Base-by-base conservation (phyloP, 805 yeast species). In the Zygosaccharomyces siamensis region DNA sequence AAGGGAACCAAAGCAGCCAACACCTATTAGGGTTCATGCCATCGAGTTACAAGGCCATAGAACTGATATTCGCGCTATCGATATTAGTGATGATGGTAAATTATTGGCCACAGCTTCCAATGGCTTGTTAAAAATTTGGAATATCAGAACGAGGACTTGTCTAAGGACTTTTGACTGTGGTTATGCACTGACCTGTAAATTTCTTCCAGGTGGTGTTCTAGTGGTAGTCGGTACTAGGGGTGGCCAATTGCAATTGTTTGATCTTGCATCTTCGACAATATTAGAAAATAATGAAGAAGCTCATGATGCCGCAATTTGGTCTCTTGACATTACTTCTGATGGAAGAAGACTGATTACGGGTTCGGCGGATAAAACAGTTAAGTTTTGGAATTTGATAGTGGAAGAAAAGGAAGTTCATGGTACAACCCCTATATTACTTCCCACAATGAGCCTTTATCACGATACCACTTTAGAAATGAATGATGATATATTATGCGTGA, bases 81-180 rank as follows among this genome's bases (percentile, higher is more conserved):
- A 89, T 56, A 74, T 93, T 31, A 85, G 95, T 48, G 79, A 81
- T 47, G 97, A 92, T 69, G 80, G 83, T 64, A 81, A 80, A 63
- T 70, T 93, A 49, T 70, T 92, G 37, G 95, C 89, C 2, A 84
- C 96, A 1, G 97, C 96, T 0, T 85, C 97, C 2, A 89, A 89
- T 61, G 97, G 97, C 20, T 78, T 80, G 55, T 70, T 93, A 53
- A 93, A 93, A 62, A 75, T 93, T 20, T 90, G 97, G 97, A 93
- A 93, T 62, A 64, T 85, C 26, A 75, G 75, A 53, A 81, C 92
- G 1, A 74, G 72, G 16, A 78, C 81, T 52, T 92, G 96, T 58
- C 75, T 93, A 43, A 77, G 99, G 61, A 85, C 95, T 0, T 86
- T 93, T 61, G 90, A 84, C 31, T 79, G 95, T 55, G 97, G 97